phyloP scores from a whole-genome alignment of 2,329 filamentous ascomycete species.

The Penicillium sp. region DNA sequence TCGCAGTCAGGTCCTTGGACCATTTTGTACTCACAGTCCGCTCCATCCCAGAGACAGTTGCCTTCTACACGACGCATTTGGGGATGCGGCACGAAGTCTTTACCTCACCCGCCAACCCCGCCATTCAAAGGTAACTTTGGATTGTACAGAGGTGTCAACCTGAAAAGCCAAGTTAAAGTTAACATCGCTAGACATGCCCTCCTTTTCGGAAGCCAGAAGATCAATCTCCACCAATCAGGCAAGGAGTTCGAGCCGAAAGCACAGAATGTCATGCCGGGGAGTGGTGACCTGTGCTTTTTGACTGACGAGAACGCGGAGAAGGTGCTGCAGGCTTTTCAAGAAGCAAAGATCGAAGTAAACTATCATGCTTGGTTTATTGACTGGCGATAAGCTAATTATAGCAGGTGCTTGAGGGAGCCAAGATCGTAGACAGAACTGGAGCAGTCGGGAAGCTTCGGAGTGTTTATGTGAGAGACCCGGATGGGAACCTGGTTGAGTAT shows the following conservation, averaged over 20 bases:
- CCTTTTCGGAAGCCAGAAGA: conserved; percentile 58
- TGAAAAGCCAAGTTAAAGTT: neutral
- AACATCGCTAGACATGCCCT: conserved; percentile 50
- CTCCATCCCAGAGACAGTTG: conserved; percentile 49
- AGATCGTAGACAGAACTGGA: conserved; percentile 56
- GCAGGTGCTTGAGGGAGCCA: conserved; percentile 45
- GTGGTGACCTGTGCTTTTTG: conserved; percentile 61
- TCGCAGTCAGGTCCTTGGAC: conserved; percentile 51
- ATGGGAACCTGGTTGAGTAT: conserved; percentile 63
- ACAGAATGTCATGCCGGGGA: conserved; percentile 52
- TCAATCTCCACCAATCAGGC: conserved; percentile 60
- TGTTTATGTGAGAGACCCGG: conserved; percentile 61
- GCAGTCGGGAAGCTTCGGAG: conserved; percentile 56
- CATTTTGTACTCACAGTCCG: conserved; percentile 61
- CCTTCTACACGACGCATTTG: conserved; percentile 56
- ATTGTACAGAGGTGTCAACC: neutral
- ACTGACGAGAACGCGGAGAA: conserved; percentile 52
- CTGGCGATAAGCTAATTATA: conserved; percentile 3
- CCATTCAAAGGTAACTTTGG: conserved; percentile 20
- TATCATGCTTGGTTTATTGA: rapidly evolving
- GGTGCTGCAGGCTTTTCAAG: conserved; percentile 43
- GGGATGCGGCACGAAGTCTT: conserved; percentile 59
- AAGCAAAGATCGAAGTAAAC: conserved; percentile 44
- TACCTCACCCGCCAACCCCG: conserved; percentile 39
- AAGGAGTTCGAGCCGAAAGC: conserved; percentile 63